Base-by-base conservation (phyloP, 2,329 filamentous ascomycete species). In the Myriosclerotinia curreyana region DNA sequence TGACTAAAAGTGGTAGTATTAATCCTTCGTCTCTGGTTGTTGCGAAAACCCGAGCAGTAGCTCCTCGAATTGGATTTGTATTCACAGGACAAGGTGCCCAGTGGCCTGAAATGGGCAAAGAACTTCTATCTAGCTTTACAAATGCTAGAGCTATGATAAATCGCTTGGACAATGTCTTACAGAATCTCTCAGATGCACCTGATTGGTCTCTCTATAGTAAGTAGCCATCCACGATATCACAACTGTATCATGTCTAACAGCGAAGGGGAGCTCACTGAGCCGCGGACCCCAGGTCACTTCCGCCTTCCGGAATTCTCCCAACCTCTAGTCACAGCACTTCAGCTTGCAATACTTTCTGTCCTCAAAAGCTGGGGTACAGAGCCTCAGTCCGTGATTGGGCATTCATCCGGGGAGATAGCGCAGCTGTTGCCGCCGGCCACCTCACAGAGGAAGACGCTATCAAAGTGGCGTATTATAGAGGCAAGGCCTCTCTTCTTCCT, bases 71-170 rank as follows among this genome's bases (percentile, higher is more conserved):
- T 14, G 31, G 51, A 1, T 66, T 64, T 44, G 67, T 70, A 9
- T 72, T 72, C 58, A 69, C 70, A 3, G 70, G 70, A 22, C 69
- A 71, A 17, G 70, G 70, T 31, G 69, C 69, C 2, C 69, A 72
- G 50, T 72, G 69, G 68, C 38, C 62, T 17, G 51, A 65, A 20
- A 71, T 72, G 70, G 69, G 69, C 15, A 62, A 63, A 15, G 65
- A 69, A 25, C 51, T 71, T 12, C 65, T 50, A 50, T n/a, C 42
- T 14, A n/a, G 40, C n/a, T 62, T 38, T 52, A 42, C 58, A 20
- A n/a, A 15, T 14, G 49, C 55, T 25, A 34, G 9, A 14, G 15
- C 5, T n/a, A 46, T 46, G n/a, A 22, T 58, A 12, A 28, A 31
- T 1, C 8, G 46, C 11, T 25, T 58, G 20, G 54, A 58, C 17